Evolutionary conservation across 108 stramenopile species (phyloP), one percentile per base, ranked within the genome.

Genomic region (Licmophora abbreviata): DNA sequence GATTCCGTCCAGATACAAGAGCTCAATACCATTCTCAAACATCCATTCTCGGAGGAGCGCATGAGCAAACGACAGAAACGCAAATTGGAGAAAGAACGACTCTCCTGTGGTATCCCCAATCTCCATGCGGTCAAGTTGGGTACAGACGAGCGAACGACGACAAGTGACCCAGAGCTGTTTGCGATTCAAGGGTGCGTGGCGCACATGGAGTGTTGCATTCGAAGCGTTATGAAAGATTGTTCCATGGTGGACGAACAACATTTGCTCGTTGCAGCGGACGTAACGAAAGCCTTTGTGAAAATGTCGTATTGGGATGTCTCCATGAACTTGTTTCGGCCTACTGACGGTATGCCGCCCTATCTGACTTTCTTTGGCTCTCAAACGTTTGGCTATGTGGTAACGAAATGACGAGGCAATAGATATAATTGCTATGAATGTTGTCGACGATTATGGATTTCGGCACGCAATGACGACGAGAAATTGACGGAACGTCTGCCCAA

Each of bases 321-420:
- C n/a, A 79, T 74, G 45, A 64, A 65, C 29, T 36, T 62, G 42
- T 78, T 83, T 50, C 59, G 59, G 34, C 69, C 77, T 21, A 28
- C 46, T 6, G 48, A 56, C 17, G 37, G 15, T 24, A 54, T 60
- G 10, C 54, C 74, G 23, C 72, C 82, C 2, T 77, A 73, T 50
- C 36, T 83, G 34, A 79, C 74, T 29, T 83, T 83, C 48, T 69
- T 79, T 66, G 82, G 82, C 26, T 75, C 82, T 27, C 77, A 79
- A 52, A 68, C 64, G 10, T 79, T 83, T 46, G 82, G 77, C 1
- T 68, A 79, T 59, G 68, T 74, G 3, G 20, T 56, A 14, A 31
- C 45, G 15, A 18, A 47, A 56, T 47, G 25, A 30, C n/a, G n/a
- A n/a, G n/a, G n/a, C n/a, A n/a, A n/a, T n/a, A n/a, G n/a, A n/a